phyloP scores from a whole-genome alignment of 805 yeast species.

The Suhomyces canberraensis region DNA sequence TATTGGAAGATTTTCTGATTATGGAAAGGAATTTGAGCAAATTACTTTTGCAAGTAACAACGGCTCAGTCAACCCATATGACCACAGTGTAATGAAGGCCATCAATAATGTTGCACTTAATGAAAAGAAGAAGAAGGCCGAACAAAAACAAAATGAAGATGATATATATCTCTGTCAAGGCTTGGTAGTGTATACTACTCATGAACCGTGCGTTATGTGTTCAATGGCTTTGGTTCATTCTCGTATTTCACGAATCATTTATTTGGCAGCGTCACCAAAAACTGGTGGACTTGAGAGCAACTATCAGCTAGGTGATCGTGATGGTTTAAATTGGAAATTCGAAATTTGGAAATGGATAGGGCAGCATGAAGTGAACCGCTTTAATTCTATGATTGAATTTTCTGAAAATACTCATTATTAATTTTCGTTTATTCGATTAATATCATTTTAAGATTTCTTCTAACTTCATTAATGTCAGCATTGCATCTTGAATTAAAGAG shows the following conservation, averaged over 20 bases:
- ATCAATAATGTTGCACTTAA: constrained; percentile 66
- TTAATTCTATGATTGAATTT: neutral
- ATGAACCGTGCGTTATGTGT: constrained; percentile 97
- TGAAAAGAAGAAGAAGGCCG: constrained; percentile 27
- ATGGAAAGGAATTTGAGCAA: neutral
- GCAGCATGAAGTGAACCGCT: neutral
- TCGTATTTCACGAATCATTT: constrained; percentile 67
- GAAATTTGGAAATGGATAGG: constrained; percentile 77
- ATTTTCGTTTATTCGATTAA: neutral
- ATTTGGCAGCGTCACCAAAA: constrained; percentile 42
- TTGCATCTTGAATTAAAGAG: too few species aligned
- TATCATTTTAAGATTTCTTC: constrained; percentile 4
- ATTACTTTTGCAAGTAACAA: constrained; percentile 42
- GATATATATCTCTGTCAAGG: constrained; percentile 67
- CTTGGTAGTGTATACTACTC: constrained; percentile 79
- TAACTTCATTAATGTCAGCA: constrained; percentile 9
- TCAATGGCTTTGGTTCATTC: constrained; percentile 95
- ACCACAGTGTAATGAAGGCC: constrained; percentile 75
- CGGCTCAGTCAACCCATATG: constrained; percentile 45
- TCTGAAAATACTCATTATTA: neutral
- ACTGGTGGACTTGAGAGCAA: constrained; percentile 57
- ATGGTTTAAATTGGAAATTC: constrained; percentile 80
- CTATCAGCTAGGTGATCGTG: constrained; percentile 72
- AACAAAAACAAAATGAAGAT: constrained; percentile 8
- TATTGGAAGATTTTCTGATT: constrained; percentile 23